A percentile compares a stretch with the other conserved stretches of the same genome.
Conservation (phyloP, 2,329 filamentous ascomycete genomes). For the Lachnellula cervina region DNA sequence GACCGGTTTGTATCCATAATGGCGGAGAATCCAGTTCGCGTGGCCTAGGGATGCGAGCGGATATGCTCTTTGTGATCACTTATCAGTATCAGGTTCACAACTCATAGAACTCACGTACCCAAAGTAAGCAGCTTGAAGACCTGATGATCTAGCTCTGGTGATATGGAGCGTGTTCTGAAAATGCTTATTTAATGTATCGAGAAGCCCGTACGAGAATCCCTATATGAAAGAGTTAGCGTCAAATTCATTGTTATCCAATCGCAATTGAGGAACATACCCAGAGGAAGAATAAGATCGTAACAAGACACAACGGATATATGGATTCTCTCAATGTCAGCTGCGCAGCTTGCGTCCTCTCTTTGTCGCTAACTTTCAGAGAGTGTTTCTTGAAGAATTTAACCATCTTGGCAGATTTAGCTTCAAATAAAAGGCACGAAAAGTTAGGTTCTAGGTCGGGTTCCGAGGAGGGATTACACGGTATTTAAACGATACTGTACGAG, state of each 20-base stretch:
- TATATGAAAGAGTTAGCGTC: slow-evolving; percentile 52
- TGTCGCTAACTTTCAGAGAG: slow-evolving; percentile 31
- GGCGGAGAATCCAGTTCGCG: slow-evolving; percentile 62
- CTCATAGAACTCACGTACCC: slow-evolving; percentile 43
- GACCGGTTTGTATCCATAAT: slow-evolving; percentile 58
- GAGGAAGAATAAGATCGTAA: slow-evolving; percentile 61
- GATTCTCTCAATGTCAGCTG: slow-evolving; percentile 64
- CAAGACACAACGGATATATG: slow-evolving; percentile 60
- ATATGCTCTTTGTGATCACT: slow-evolving; percentile 65
- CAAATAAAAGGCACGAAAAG: not conserved
- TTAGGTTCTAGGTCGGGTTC: not conserved
- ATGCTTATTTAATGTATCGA: slow-evolving; percentile 74
- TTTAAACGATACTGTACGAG: not conserved
- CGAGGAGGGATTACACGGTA: not conserved
- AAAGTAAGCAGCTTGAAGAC: slow-evolving; percentile 60
- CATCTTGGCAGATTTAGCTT: slow-evolving; percentile 5
- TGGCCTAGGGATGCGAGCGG: slow-evolving; percentile 63
- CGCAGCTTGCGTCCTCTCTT: slow-evolving; percentile 47
- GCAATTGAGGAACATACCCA: slow-evolving; percentile 44
- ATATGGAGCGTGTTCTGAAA: slow-evolving; percentile 55
- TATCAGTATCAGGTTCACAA: slow-evolving; percentile 45
- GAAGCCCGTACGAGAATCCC: slow-evolving; percentile 82
- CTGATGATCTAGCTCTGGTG: slow-evolving; percentile 58
- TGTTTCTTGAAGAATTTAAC: slow-evolving; percentile 16
- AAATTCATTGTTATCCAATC: not conserved